Evolutionary conservation across 2,329 filamentous ascomycete genomes (phyloP).

Genomic region (Sporothrix schenckii): DNA sequence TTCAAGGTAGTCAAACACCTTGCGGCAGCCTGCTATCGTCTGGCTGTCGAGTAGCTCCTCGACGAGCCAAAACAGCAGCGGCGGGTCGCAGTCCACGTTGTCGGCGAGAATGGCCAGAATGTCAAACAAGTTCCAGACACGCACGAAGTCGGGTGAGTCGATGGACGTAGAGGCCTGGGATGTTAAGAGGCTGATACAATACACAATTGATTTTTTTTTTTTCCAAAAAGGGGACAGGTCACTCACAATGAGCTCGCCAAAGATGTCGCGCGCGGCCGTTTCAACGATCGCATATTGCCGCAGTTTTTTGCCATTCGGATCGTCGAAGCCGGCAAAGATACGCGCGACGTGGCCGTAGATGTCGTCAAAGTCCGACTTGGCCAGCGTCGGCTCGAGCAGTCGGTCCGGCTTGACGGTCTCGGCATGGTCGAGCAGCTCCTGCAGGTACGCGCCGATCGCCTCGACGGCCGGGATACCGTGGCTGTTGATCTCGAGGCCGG

Average conservation of each 20-base stretch:
- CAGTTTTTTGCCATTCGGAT: slow-evolving; percentile 47
- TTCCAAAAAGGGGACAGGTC: slow-evolving; percentile 61
- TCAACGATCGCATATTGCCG: slow-evolving; percentile 75
- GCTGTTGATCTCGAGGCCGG: slow-evolving; percentile 50
- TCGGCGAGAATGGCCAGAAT: slow-evolving; percentile 88
- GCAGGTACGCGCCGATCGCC: slow-evolving; percentile 57
- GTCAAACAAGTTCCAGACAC: slow-evolving; percentile 92
- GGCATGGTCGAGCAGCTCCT: slow-evolving; percentile 62
- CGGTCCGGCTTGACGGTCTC: slow-evolving; percentile 60
- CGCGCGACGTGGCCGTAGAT: slow-evolving; percentile 51
- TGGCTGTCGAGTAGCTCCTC: slow-evolving; percentile 96
- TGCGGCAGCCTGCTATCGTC: slow-evolving; percentile 87
- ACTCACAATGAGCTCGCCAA: slow-evolving; percentile 77
- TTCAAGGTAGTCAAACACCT: slow-evolving; percentile 92
- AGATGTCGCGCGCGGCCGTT: slow-evolving; percentile 77
- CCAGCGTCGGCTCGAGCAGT: slow-evolving; percentile 73
- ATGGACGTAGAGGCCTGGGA: slow-evolving; percentile 72
- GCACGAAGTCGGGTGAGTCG: slow-evolving; percentile 74
- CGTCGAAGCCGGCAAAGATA: slow-evolving; percentile 44
- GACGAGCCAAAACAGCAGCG: slow-evolving; percentile 83
- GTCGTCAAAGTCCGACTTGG: slow-evolving; percentile 65
- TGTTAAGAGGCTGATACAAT: background rate
- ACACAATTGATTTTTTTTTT: background rate
- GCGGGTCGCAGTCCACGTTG: slow-evolving; percentile 74
- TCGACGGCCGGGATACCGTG: slow-evolving; percentile 58